phyloP scores from a whole-genome alignment of 2,329 filamentous ascomycete species.

The Colletotrichum agaves region DNA sequence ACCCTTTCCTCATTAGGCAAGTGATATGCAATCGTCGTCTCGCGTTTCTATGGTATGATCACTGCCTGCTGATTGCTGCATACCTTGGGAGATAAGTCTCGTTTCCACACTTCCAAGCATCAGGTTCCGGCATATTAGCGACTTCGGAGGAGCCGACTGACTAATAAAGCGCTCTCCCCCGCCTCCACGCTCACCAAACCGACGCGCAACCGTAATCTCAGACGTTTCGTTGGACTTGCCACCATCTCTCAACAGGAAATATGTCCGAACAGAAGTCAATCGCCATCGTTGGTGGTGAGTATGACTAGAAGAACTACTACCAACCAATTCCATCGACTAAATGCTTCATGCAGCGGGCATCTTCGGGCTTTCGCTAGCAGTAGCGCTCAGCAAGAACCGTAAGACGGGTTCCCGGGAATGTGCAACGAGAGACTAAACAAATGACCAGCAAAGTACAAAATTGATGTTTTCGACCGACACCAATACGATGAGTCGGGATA shows the following conservation, averaged over 20 bases:
- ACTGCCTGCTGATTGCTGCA: background rate
- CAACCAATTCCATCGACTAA: background rate
- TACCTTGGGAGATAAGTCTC: background rate
- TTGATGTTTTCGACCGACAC: slow-evolving; percentile 41
- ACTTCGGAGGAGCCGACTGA: slow-evolving; percentile 6
- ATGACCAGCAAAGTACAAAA: slow-evolving; percentile 6
- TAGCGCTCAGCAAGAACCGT: slow-evolving; percentile 41
- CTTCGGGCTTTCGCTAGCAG: slow-evolving; percentile 42
- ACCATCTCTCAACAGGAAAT: background rate
- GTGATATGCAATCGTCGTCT: background rate
- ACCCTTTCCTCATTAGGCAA: background rate
- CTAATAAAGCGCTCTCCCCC: slow-evolving; percentile 10
- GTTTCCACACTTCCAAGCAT: background rate
- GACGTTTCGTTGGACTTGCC: background rate
- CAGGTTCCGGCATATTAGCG: background rate
- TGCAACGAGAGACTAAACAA: background rate
- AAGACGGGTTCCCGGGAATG: background rate
- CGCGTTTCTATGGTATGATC: background rate
- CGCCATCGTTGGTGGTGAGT: slow-evolving; percentile 22
- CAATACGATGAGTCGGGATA: slow-evolving; percentile 40
- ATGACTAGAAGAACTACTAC: no score
- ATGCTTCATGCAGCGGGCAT: slow-evolving; percentile 38
- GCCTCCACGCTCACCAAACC: background rate
- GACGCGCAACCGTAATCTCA: background rate
- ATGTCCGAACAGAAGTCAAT: slow-evolving; percentile 22